Percentiles rank a stretch among this genome's conserved stretches.
Conservation (phyloP, 78 protist genomes). For the Dictyostelium citrinum region DNA sequence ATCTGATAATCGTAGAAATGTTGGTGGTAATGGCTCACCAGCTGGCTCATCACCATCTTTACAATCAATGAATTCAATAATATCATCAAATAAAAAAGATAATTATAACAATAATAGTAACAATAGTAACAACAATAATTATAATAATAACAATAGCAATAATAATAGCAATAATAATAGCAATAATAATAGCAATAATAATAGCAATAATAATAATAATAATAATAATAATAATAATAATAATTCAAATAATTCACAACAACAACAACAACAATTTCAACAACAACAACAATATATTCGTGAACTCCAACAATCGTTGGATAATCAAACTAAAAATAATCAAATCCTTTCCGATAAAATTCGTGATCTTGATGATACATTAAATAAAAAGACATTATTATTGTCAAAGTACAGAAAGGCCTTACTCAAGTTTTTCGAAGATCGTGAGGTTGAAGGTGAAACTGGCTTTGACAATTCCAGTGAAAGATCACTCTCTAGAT, state of each 20-base stretch:
- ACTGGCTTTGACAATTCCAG: not conserved
- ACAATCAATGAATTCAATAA: not conserved
- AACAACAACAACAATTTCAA: not conserved
- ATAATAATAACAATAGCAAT: not conserved
- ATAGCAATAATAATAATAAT: not conserved
- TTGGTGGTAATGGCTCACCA: not conserved
- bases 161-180: not conserved
- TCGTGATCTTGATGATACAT: not conserved
- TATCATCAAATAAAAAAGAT: not conserved
- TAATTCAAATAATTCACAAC: not conserved
- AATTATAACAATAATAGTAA: not conserved
- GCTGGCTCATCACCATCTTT: conserved; percentile 2
- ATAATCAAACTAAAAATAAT: not conserved
- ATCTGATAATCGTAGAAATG: conserved; percentile 2
- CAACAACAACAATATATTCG: conserved; percentile 1
- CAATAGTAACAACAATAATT: not conserved
- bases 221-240: not conserved
- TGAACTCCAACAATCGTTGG: not conserved
- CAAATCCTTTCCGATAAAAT: not conserved
- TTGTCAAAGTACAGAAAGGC: conserved; percentile 55
- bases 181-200: not conserved
- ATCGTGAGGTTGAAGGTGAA: not conserved
- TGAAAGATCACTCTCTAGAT: conserved; percentile 19
- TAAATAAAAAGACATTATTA: conserved; percentile 15
- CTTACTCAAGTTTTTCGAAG: conserved; percentile 47